Conservation (phyloP, 2,329 filamentous ascomycete species). For the Madurella fahalii region DNA sequence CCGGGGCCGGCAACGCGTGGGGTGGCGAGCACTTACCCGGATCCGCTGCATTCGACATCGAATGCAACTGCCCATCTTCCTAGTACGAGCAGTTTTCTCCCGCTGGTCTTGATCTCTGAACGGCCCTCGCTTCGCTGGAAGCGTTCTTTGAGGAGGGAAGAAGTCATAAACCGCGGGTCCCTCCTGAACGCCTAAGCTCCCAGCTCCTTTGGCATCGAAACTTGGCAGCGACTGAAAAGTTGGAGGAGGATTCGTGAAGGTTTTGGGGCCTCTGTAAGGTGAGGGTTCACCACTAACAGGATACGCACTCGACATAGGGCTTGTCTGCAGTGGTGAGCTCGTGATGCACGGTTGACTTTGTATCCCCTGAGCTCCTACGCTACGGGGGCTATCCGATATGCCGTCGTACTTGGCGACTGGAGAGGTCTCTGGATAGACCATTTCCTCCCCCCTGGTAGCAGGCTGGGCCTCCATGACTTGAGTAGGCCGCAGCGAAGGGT, state of each 20-base stretch:
- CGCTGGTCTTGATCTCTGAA: slow-evolving; percentile 51
- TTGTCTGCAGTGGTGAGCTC: slow-evolving; percentile 4
- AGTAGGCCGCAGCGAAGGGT: slow-evolving; percentile 36
- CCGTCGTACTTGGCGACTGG: slow-evolving; percentile 25
- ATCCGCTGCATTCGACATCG: slow-evolving; percentile 60
- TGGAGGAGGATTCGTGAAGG: slow-evolving; percentile 6
- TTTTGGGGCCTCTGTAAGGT: slow-evolving; percentile 9
- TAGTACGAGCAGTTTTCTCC: slow-evolving; percentile 52
- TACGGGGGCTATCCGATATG: background rate
- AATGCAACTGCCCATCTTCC: slow-evolving; percentile 56
- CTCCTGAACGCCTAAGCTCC: slow-evolving; percentile 12
- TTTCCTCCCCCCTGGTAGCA: slow-evolving; percentile 33
- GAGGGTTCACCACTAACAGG: slow-evolving; percentile 4
- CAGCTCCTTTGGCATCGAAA: slow-evolving; percentile 16
- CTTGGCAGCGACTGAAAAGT: slow-evolving; percentile 16
- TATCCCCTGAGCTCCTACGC: slow-evolving; percentile 3
- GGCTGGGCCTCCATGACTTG: slow-evolving; percentile 25
- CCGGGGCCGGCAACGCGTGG: background rate
- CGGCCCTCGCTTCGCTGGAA: slow-evolving; percentile 45
- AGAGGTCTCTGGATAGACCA: slow-evolving; percentile 37
- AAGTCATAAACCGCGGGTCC: slow-evolving; percentile 29
- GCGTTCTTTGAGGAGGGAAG: slow-evolving; percentile 34
- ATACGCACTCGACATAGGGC: slow-evolving; percentile 10
- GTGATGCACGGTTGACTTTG: slow-evolving; percentile 10
- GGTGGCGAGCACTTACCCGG: slow-evolving; percentile 44